phyloP scores from a whole-genome alignment of 768 basidiomycete genomes.

The Zangia roseola region DNA sequence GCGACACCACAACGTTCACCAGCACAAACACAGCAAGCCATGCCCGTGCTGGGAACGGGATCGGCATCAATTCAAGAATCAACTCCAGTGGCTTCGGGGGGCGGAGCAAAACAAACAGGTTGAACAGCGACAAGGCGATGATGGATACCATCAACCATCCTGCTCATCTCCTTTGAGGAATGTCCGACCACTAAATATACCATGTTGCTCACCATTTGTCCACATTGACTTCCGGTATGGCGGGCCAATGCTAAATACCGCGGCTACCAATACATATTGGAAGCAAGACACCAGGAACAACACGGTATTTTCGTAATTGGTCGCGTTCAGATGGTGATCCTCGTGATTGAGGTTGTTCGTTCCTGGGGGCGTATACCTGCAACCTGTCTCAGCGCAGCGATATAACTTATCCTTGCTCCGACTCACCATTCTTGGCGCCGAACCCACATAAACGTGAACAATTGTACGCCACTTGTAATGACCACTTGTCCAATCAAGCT shows the following conservation, averaged over 20 bases:
- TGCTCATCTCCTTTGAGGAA: slow-evolving; percentile 29
- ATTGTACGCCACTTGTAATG: slow-evolving; percentile 78
- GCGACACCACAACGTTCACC: slow-evolving; percentile 68
- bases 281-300: slow-evolving; percentile 95
- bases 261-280: slow-evolving; percentile 97
- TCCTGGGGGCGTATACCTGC: slow-evolving; percentile 78
- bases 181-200: neutral
- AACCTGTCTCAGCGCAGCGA: neutral
- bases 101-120: slow-evolving; percentile 69
- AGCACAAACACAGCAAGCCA: slow-evolving; percentile 66
- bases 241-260: slow-evolving; percentile 96
- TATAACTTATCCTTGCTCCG: neutral
- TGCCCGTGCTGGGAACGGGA: slow-evolving; percentile 67
- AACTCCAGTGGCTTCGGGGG: slow-evolving; percentile 59
- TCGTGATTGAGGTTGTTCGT: slow-evolving; percentile 44
- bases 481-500: slow-evolving; percentile 93
- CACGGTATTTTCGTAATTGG: slow-evolving; percentile 89
- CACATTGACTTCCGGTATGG: slow-evolving; percentile 95
- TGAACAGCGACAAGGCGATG: slow-evolving; percentile 65
- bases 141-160: slow-evolving; percentile 84
- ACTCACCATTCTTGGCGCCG: slow-evolving; percentile 77
- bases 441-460: slow-evolving; percentile 91
- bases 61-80: slow-evolving; percentile 72
- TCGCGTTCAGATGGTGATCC: slow-evolving; percentile 73
- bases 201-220: slow-evolving; percentile 73